phyloP scores from a whole-genome alignment of 441 rosid species.

The Gossypium gossypioides region DNA sequence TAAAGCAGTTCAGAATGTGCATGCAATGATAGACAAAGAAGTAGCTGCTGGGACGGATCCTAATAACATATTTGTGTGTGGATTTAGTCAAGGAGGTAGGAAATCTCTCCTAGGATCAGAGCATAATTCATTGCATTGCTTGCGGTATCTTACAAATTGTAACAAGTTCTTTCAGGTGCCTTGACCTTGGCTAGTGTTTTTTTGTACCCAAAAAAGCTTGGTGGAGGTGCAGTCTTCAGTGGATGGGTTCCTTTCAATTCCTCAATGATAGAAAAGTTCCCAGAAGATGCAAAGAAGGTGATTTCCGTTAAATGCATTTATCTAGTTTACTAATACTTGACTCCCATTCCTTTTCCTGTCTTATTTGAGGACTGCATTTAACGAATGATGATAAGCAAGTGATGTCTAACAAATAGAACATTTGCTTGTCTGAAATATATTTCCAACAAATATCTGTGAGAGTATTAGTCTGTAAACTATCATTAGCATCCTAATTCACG shows the following conservation, averaged over 20 bases:
- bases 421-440: background rate
- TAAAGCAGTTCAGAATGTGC: slow-evolving; percentile 63
- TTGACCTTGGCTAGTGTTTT: slow-evolving; percentile 72
- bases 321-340: background rate
- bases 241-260: slow-evolving; percentile 83
- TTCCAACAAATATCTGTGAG: background rate
- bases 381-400: background rate
- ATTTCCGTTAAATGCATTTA: background rate
- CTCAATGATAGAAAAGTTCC: slow-evolving; percentile 34
- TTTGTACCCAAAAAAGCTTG: slow-evolving; percentile 62
- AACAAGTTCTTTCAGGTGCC: slow-evolving; percentile 44
- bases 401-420: background rate
- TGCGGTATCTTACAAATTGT: slow-evolving; percentile 4
- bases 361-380: background rate
- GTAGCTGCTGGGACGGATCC: slow-evolving; percentile 54
- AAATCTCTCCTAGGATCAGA: slow-evolving; percentile 4
- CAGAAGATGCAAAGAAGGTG: slow-evolving; percentile 60
- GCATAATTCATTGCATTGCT: background rate
- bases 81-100: slow-evolving; percentile 89
- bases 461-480: background rate
- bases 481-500: background rate
- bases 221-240: slow-evolving; percentile 75
- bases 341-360: background rate
- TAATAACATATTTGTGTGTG: slow-evolving; percentile 61
- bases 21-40: slow-evolving; percentile 63